These are phyloP conservation scores for Sporobolomyces pararoseus DNA, from an alignment of 768 basidiomycete genomes.

Conservation along the genomic window DNA sequence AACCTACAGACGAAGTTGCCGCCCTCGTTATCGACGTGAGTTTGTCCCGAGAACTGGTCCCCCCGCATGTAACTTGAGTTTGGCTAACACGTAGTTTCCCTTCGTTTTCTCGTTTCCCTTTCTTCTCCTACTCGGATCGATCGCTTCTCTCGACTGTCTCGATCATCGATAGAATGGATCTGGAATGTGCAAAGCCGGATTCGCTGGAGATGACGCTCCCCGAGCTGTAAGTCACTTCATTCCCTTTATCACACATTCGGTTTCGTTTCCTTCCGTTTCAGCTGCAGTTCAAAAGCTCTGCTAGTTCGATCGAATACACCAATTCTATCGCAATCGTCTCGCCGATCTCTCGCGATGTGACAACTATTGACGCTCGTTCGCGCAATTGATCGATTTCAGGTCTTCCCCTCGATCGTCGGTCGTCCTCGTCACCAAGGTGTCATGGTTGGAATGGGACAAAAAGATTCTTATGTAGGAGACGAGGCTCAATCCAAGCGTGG, in stretches of 20 bases:
- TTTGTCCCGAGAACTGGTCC: neutral
- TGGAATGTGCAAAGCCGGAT: slow-evolving; percentile 99
- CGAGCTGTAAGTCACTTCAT: slow-evolving; percentile 66
- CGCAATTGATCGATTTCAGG: slow-evolving; percentile 44
- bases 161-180: slow-evolving; percentile 69
- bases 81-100: slow-evolving; percentile 15
- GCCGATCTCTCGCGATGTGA: slow-evolving; percentile 1
- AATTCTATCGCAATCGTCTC: no score
- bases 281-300: neutral
- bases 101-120: neutral
- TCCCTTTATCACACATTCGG: neutral
- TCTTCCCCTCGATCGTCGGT: slow-evolving; percentile 72
- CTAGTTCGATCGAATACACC: neutral
- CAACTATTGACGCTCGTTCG: no score
- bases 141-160: neutral
- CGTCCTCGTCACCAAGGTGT: slow-evolving; percentile 91
- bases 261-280: neutral
- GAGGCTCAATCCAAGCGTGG: slow-evolving; percentile 93
- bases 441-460: slow-evolving; percentile 96
- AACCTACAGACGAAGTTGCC: slow-evolving; percentile 44
- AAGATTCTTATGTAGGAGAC: slow-evolving; percentile 93
- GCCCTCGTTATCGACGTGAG: slow-evolving; percentile 47
- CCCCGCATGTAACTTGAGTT: slow-evolving; percentile 2
- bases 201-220: slow-evolving; percentile 76
- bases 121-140: slow-evolving; percentile 1